These are phyloP conservation scores for Mucor plumbeus DNA, from an alignment of 371 early-diverging fungal genomes.

Conservation along the genomic window DNA sequence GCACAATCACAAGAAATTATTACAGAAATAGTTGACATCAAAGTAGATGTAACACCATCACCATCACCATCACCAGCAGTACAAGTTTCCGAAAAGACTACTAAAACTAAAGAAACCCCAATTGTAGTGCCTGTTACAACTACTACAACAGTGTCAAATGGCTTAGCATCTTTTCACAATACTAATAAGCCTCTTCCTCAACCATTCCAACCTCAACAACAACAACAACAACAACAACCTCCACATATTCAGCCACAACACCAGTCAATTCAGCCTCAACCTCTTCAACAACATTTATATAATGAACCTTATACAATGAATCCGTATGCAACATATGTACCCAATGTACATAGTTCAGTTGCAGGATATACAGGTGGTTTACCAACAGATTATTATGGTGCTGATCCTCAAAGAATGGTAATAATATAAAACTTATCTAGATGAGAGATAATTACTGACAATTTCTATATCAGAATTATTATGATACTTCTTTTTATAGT, in stretches of 20 bases:
- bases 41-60: background rate
- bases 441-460: background rate
- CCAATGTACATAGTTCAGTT: background rate
- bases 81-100: background rate
- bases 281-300: background rate
- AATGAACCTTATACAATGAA: conserved; percentile 5
- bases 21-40: background rate
- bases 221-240: background rate
- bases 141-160: background rate
- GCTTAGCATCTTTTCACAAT: conserved; percentile 3
- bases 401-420: conserved; percentile 50
- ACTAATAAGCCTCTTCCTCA: background rate
- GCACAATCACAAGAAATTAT: background rate
- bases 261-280: background rate
- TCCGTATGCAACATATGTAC: background rate
- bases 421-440: background rate
- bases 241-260: conserved; percentile 10
- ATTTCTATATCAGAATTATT: conserved; percentile 23
- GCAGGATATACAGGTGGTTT: background rate
- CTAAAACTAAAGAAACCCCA: background rate
- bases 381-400: conserved; percentile 15
- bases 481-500: conserved; percentile 23
- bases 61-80: background rate
- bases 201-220: conserved; percentile 7
- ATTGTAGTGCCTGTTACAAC: background rate